Conservation (phyloP, 345 rosid genomes). For the Arabidopsis thaliana region DNA sequence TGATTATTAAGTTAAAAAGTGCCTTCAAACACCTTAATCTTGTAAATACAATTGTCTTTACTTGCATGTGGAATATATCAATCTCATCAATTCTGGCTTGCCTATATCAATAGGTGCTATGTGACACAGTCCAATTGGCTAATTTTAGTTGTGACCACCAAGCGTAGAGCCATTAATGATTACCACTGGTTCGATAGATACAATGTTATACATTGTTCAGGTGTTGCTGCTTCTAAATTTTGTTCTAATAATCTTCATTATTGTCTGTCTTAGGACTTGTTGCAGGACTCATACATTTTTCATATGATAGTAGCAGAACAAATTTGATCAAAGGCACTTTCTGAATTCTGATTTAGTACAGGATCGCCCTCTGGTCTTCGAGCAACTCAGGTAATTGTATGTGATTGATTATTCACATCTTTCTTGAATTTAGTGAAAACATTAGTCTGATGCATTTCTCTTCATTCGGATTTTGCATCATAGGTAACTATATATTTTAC, state of each 20-base stretch:
- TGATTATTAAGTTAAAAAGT: background rate
- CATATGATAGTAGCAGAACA: background rate
- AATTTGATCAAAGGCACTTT: background rate
- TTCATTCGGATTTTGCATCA: slow-evolving; percentile 6
- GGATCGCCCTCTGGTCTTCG: background rate
- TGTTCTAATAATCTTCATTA: background rate
- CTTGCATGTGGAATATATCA: slow-evolving; percentile 12
- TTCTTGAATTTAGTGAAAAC: too few species aligned
- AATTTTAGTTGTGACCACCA: slow-evolving; percentile 17
- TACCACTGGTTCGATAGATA: background rate
- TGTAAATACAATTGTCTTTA: background rate
- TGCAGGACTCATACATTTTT: background rate
- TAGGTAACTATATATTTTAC: background rate
- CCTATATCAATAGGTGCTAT: background rate
- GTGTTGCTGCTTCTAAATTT: slow-evolving; percentile 1
- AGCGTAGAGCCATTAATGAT: slow-evolving; percentile 5
- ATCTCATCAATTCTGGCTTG: slow-evolving; percentile 2
- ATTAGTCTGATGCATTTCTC: background rate
- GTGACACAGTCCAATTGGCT: slow-evolving; percentile 2
- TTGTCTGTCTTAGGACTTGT: background rate
- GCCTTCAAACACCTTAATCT: background rate
- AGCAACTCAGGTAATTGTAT: background rate
- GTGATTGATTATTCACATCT: background rate
- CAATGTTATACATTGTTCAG: background rate
- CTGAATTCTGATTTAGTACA: background rate